Base-by-base conservation (phyloP, 495 filamentous ascomycete genomes). In the Penicillium herquei region DNA sequence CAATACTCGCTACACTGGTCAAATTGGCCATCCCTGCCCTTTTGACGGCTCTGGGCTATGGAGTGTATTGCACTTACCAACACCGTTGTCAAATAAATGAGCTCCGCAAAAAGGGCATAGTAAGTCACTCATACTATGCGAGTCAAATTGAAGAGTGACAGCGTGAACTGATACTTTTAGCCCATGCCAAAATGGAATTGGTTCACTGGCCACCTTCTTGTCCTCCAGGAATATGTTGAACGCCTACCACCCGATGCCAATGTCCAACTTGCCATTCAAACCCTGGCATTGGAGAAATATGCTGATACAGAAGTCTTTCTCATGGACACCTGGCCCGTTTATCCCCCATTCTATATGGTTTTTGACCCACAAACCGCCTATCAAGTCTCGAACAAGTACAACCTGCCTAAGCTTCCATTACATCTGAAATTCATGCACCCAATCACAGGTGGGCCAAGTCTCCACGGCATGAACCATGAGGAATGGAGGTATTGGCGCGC, bases 161-260 rank as follows among this genome's bases (percentile, higher is more conserved):
- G 2, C 14, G 8, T 8, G 2, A 12, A n/a, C 30, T 32, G 21
- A 39, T 39, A 3, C 16, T n/a, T 46, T 2, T 32, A 46, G 43
- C 43, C 43, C 5, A 46, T 46, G 43, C 43, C 43, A 46, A 46
- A 46, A 46, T 46, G 43, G 43, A 46, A 32, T 13, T 46, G 43
- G 43, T 30, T 46, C 12, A 46, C 43, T 7, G 43, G 43, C 7
- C 43, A 46, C n/a, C 43, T 46, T 46, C 43, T 46, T 18, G 43
- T 46, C 7, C 43, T 46, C 3, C 43, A 46, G 31, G 21, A 46
- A 32, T 46, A 46, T 13, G 21, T 46, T 13, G 43, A 46, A 2
- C 43, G 43, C 3, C n/a, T 46, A 32, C 43, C 43, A 7, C 18
- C 43, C 30, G 43, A 46, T n/a, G 43, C 18, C 9, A 31, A 31